Conservation (phyloP, 2,329 filamentous ascomycete genomes). For the Sporothrix mexicana region DNA sequence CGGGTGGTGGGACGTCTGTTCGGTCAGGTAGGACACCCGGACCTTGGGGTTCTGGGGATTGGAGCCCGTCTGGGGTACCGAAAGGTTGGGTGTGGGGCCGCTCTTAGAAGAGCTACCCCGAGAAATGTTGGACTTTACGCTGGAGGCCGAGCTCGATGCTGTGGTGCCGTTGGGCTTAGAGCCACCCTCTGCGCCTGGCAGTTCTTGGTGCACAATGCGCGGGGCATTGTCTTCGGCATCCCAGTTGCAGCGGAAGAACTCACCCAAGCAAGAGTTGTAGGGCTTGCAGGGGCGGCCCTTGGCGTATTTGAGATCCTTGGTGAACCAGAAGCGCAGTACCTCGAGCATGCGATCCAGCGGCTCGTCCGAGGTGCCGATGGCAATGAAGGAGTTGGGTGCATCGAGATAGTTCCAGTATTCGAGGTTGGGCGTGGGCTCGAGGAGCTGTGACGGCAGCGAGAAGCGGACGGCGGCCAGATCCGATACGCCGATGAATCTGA, state of each 20-base stretch:
- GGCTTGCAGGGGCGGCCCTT: constrained; percentile 99
- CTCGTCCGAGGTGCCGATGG: constrained; percentile 87
- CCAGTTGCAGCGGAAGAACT: constrained; percentile 99
- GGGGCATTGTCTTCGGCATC: constrained; percentile 82
- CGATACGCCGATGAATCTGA: constrained; percentile 93
- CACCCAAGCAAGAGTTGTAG: constrained; percentile 94
- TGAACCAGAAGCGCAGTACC: constrained; percentile 96
- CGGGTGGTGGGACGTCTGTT: constrained; percentile 97
- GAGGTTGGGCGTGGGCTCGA: constrained; percentile 95
- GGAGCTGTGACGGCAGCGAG: constrained; percentile 90
- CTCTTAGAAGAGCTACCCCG: constrained; percentile 28
- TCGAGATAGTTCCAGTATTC: constrained; percentile 99
- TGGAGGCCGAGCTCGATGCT: constrained; percentile 52
- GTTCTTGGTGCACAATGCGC: constrained; percentile 60
- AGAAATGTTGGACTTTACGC: constrained; percentile 50
- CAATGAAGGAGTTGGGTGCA: constrained; percentile 84
- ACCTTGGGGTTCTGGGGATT: constrained; percentile 59
- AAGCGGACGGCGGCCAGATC: constrained; percentile 97
- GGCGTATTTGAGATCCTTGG: constrained; percentile 98
- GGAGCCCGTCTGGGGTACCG: constrained; percentile 56
- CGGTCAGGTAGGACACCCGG: constrained; percentile 90
- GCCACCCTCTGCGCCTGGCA: constrained; percentile 39
- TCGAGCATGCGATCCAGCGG: constrained; percentile 92
- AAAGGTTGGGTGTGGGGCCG: constrained; percentile 52
- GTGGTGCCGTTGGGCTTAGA: constrained; percentile 45